phyloP scores from a whole-genome alignment of 2,329 filamentous ascomycete genomes.

The Colletotrichum sojae region DNA sequence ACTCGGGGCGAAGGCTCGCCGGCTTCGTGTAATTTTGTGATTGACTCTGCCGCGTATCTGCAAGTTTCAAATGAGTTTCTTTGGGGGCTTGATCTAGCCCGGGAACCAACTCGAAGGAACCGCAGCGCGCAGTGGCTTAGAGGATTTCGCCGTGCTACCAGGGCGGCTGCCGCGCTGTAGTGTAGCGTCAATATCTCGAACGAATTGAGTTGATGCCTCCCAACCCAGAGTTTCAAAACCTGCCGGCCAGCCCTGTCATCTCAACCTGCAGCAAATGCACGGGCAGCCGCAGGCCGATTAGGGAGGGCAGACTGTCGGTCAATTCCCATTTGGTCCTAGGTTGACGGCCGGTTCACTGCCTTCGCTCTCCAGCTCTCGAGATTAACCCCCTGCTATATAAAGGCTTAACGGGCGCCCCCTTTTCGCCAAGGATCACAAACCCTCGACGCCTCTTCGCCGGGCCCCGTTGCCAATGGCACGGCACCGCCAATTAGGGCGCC shows the following conservation, averaged over 20 bases:
- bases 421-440: slow-evolving; percentile 1
- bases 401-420: slow-evolving; percentile 9
- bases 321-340: not conserved
- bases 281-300: not conserved
- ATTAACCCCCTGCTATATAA: not conserved
- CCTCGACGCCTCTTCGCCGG: not conserved
- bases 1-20: not conserved
- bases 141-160: no score
- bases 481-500: not conserved
- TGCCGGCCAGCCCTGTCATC: slow-evolving; percentile 9
- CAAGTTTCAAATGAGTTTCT: not conserved
- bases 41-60: not conserved
- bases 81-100: not conserved
- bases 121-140: slow-evolving; percentile 7
- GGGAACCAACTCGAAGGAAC: slow-evolving; percentile 7
- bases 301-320: not conserved
- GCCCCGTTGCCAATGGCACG: not conserved
- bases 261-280: slow-evolving; percentile 15
- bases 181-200: no score
- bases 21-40: slow-evolving; percentile 9
- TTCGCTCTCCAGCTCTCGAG: not conserved
- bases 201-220: slow-evolving; percentile 1
- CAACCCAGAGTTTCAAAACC: slow-evolving; percentile 11
- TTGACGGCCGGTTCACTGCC: no score
- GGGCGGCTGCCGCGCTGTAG: no score